Evolutionary conservation across 306 rosid genomes (phyloP).

Genomic region (Acacia confusa): DNA sequence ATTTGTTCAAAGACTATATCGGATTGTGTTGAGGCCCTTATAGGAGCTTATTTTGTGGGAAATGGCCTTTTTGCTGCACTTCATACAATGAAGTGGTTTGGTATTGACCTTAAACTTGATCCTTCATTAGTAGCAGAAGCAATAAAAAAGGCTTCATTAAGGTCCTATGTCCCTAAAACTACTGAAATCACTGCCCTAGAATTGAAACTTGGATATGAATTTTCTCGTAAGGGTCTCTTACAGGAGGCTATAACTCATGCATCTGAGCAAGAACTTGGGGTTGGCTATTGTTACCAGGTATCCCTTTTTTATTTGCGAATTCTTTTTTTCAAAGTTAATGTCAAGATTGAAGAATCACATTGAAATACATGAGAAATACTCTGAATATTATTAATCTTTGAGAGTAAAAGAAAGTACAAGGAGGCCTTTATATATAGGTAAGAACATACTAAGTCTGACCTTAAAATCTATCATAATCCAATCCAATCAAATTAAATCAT

Average conservation of each 20-base stretch:
- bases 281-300: conserved; percentile 69
- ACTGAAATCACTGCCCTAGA: conserved; percentile 53
- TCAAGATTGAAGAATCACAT: too few species aligned
- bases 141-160: conserved; percentile 48
- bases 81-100: conserved; percentile 65
- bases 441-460: too few species aligned
- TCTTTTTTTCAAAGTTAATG: background rate
- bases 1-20: conserved; percentile 72
- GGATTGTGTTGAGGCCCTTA: conserved; percentile 76
- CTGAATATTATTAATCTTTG: too few species aligned
- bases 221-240: conserved; percentile 56
- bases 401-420: too few species aligned
- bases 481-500: too few species aligned
- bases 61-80: conserved; percentile 62
- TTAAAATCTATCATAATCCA: too few species aligned
- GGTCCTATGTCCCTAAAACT: conserved; percentile 42
- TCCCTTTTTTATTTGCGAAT: background rate
- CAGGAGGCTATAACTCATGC: conserved; percentile 70
- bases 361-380: too few species aligned
- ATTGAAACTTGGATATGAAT: conserved; percentile 53
- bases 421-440: too few species aligned
- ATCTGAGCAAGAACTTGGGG: conserved; percentile 54
- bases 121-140: conserved; percentile 50
- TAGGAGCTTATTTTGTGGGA: conserved; percentile 67
- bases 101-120: conserved; percentile 53